Evolutionary conservation across 2,329 filamentous ascomycete species (phyloP).

Genomic region (Drechslerella dactyloides): DNA sequence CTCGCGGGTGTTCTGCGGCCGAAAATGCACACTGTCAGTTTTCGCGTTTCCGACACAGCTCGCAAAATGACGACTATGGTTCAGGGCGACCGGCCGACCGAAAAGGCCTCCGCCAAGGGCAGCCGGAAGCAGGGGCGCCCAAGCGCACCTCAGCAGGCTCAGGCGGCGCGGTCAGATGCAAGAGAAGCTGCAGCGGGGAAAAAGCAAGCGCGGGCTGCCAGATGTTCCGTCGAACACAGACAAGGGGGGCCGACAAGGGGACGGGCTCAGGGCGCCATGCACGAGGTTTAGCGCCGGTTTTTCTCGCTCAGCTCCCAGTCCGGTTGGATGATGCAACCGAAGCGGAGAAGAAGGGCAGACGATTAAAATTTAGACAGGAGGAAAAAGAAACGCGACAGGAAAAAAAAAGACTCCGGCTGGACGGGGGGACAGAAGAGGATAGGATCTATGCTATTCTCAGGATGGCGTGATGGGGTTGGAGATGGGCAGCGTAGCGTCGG

Average conservation of each 20-base stretch:
- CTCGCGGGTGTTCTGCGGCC: slow-evolving; percentile 33
- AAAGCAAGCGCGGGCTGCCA: not conserved
- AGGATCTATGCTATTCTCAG: slow-evolving; percentile 19
- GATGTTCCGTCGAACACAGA: not conserved
- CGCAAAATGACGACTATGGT: slow-evolving; percentile 42
- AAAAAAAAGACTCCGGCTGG: slow-evolving; percentile 43
- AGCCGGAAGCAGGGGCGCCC: slow-evolving; percentile 40
- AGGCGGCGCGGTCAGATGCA: slow-evolving; percentile 25
- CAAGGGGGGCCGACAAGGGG: not conserved
- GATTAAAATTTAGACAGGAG: not conserved
- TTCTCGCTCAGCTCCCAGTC: slow-evolving; percentile 47
- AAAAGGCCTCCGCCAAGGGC: slow-evolving; percentile 23
- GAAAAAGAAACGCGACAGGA: too few species aligned
- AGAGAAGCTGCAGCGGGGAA: not conserved
- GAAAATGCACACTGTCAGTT: slow-evolving; percentile 30
- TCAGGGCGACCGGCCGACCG: slow-evolving; percentile 40
- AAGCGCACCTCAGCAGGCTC: slow-evolving; percentile 29
- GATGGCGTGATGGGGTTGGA: slow-evolving; percentile 1
- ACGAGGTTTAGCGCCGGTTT: slow-evolving; percentile 50
- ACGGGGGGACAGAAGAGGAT: slow-evolving; percentile 25
- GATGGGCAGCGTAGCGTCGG: not conserved
- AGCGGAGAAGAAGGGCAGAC: slow-evolving; percentile 38
- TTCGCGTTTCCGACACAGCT: slow-evolving; percentile 30
- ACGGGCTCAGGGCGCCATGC: slow-evolving; percentile 41
- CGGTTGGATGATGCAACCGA: slow-evolving; percentile 52